Evolutionary conservation across 768 basidiomycete species (phyloP).

Genomic region (Russula foetens): DNA sequence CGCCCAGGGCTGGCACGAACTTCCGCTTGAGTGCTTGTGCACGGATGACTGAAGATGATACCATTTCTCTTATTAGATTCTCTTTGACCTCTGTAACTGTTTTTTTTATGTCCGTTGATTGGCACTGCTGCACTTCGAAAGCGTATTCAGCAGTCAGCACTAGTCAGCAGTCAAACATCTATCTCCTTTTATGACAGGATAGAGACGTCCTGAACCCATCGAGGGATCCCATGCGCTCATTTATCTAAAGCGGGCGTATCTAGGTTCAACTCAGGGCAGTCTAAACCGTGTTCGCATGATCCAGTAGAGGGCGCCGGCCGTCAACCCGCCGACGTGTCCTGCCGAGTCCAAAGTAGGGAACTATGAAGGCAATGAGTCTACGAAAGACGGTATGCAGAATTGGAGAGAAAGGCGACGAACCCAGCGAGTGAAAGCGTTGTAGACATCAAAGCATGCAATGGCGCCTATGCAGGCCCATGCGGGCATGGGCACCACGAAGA

Average conservation of each 20-base stretch:
- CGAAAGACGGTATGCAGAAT: not conserved
- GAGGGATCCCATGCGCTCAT: not conserved
- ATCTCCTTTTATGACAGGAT: not conserved
- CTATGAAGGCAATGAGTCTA: not conserved
- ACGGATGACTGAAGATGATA: not conserved
- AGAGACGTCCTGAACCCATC: not conserved
- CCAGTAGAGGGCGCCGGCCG: conserved; percentile 14
- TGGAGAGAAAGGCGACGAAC: conserved; percentile 9
- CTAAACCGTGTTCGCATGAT: conserved; percentile 7
- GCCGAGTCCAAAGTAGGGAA: conserved; percentile 10
- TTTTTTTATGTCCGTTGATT: not conserved
- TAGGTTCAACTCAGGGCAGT: not conserved
- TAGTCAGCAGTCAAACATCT: not conserved
- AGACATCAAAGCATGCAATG: conserved; percentile 54
- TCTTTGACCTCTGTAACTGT: not conserved
- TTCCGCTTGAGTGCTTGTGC: not conserved
- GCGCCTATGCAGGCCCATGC: conserved; percentile 70
- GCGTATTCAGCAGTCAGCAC: not conserved
- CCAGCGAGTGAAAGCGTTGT: conserved; percentile 30
- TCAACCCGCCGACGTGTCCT: conserved; percentile 14
- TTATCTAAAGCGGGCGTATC: not conserved
- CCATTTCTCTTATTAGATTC: not conserved
- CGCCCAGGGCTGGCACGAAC: not conserved
- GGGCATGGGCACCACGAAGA: conserved; percentile 70
- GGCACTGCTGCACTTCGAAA: not conserved